These are phyloP conservation scores for Alopecurus myosuroides DNA, from an alignment of 176 grass and related monocot species.

Conservation along the genomic window DNA sequence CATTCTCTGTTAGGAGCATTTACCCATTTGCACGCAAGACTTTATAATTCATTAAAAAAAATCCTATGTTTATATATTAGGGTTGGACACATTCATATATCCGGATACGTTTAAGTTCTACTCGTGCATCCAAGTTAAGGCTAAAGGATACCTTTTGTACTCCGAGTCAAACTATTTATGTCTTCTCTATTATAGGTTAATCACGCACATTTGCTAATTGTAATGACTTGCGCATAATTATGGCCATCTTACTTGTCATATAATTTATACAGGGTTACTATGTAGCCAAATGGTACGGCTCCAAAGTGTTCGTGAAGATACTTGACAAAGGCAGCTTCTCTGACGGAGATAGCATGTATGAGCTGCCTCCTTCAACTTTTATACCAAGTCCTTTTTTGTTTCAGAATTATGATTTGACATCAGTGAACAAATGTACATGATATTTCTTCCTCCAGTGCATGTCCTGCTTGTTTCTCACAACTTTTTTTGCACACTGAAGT, in stretches of 20 bases:
- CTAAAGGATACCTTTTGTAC: not conserved
- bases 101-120: not conserved
- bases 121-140: not conserved
- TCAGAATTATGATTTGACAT: not conserved
- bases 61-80: not conserved
- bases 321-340: conserved; percentile 84
- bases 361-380: conserved; percentile 22
- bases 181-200: not conserved
- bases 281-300: conserved; percentile 91
- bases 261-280: conserved; percentile 53
- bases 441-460: not conserved
- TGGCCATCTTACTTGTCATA: conserved; percentile 18
- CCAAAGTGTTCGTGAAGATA: conserved; percentile 91
- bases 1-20: not conserved
- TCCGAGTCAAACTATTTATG: not conserved
- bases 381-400: not conserved
- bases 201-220: not conserved
- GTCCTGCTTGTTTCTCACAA: not conserved
- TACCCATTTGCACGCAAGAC: not conserved
- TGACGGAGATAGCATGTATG: conserved; percentile 85
- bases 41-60: not conserved
- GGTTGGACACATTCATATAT: not conserved
- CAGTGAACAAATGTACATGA: not conserved
- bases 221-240: not conserved
- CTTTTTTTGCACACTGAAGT: not conserved